Conservation (phyloP, 2,329 filamentous ascomycete species). For the Xylaria sp. region DNA sequence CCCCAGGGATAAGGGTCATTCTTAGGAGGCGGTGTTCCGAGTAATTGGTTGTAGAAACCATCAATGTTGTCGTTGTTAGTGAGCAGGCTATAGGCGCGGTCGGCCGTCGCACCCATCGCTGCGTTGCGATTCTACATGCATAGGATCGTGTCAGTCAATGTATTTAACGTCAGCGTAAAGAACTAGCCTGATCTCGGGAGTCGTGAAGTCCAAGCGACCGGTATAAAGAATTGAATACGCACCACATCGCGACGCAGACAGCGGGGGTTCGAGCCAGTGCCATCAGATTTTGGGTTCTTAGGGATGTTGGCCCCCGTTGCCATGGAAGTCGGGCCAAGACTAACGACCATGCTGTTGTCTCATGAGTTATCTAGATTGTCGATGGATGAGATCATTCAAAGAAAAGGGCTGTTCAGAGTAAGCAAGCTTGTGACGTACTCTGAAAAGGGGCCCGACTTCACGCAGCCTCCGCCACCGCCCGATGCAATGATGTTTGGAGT, state of each 20-base stretch:
- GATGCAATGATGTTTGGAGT: constrained; percentile 56
- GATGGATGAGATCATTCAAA: background rate
- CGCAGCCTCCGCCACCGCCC: constrained; percentile 66
- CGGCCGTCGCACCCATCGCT: constrained; percentile 54
- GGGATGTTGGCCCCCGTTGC: constrained; percentile 46
- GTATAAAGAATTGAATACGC: background rate
- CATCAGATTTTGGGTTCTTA: constrained; percentile 51
- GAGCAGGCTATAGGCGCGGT: constrained; percentile 51
- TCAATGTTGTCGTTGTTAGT: constrained; percentile 52
- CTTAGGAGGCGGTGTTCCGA: constrained; percentile 52
- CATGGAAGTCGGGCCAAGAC: constrained; percentile 53
- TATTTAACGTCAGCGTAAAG: background rate
- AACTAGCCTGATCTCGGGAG: background rate
- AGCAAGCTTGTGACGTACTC: constrained; percentile 46
- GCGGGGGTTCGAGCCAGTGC: constrained; percentile 55
- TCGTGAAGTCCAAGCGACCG: background rate
- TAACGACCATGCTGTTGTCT: constrained; percentile 54
- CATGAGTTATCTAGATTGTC: constrained; percentile 4
- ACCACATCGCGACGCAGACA: constrained; percentile 56
- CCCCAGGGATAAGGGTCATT: constrained; percentile 54
- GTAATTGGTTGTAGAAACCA: constrained; percentile 55
- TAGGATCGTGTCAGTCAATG: background rate
- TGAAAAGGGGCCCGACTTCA: constrained; percentile 60
- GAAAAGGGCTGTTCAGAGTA: background rate
- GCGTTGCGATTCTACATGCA: constrained; percentile 44